Percentiles rank a stretch among this genome's conserved stretches.
Conservation (phyloP, 768 basidiomycete genomes). For the Calocybe indica region DNA sequence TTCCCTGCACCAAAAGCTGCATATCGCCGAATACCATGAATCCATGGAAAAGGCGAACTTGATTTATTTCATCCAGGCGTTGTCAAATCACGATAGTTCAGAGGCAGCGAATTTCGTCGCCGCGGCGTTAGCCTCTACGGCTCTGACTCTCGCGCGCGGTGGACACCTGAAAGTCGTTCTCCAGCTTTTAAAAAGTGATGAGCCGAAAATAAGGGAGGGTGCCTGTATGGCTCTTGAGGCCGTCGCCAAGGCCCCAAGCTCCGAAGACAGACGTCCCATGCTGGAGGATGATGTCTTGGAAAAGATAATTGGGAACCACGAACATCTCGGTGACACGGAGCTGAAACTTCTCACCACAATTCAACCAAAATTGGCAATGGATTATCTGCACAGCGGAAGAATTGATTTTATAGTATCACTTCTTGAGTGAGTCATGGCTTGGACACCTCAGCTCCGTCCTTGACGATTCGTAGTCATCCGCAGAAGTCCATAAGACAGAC, state of each 20-base stretch:
- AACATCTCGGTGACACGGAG: constrained; percentile 1
- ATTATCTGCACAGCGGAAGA: constrained; percentile 10
- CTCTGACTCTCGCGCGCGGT: constrained; percentile 8
- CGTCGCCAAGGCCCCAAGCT: constrained; percentile 8
- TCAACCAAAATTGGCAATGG: constrained; percentile 10
- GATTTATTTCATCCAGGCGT: constrained; percentile 7
- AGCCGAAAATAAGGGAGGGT: constrained; percentile 9
- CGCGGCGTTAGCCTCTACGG: constrained; percentile 8
- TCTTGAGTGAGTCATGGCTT: constrained; percentile 9
- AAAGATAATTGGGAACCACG: constrained; percentile 3
- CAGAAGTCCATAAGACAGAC: too few relatives aligned
- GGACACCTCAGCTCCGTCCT: neutral
- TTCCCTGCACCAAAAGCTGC: constrained; percentile 8
- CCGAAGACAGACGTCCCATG: constrained; percentile 5
- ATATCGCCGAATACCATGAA: constrained; percentile 9
- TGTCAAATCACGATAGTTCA: constrained; percentile 8
- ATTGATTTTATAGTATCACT: constrained; percentile 7
- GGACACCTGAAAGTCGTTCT: constrained; percentile 8
- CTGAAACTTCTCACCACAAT: constrained; percentile 6
- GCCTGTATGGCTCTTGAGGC: constrained; percentile 10
- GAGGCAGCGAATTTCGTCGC: constrained; percentile 12
- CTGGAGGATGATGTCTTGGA: constrained; percentile 10
- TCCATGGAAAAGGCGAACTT: constrained; percentile 12
- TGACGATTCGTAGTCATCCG: too few relatives aligned
- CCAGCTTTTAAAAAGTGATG: constrained; percentile 6